A percentile compares a stretch with the other conserved stretches of the same genome.
Evolutionary conservation across 2,329 filamentous ascomycete species (phyloP).

Genomic region (Metarhizium guizhouense): DNA sequence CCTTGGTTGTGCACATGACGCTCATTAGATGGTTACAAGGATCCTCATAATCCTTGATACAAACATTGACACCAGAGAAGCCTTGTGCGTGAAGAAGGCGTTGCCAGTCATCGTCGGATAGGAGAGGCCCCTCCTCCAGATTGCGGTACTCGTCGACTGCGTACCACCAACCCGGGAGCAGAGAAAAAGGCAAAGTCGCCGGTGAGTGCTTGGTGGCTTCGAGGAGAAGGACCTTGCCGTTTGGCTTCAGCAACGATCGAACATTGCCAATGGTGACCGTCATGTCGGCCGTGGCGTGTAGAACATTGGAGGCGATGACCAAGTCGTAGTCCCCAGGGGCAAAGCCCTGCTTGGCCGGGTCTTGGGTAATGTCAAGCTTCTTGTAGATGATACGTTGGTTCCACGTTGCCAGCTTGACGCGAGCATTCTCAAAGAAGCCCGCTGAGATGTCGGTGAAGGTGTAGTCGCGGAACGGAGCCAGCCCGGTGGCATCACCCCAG

Average conservation of each 20-base stretch:
- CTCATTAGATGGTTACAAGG: neutral
- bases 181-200: slow-evolving; percentile 1
- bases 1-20: slow-evolving; percentile 3
- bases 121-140: slow-evolving; percentile 1
- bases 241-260: slow-evolving; percentile 7
- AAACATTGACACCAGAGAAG: slow-evolving; percentile 6
- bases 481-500: slow-evolving; percentile 12
- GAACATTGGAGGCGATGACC: slow-evolving; percentile 27
- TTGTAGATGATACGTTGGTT: slow-evolving; percentile 14
- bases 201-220: slow-evolving; percentile 4
- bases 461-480: slow-evolving; percentile 23
- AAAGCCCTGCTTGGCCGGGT: slow-evolving; percentile 22
- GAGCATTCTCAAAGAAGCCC: slow-evolving; percentile 29
- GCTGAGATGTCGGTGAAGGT: slow-evolving; percentile 36
- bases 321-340: slow-evolving; percentile 23
- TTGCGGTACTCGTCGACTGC: slow-evolving; percentile 6
- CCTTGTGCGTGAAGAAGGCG: slow-evolving; percentile 3
- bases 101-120: slow-evolving; percentile 2
- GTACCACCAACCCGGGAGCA: slow-evolving; percentile 8
- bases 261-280: slow-evolving; percentile 13
- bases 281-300: slow-evolving; percentile 27
- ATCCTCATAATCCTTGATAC: neutral
- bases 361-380: slow-evolving; percentile 17
- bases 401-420: slow-evolving; percentile 16
- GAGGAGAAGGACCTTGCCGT: slow-evolving; percentile 7